These are phyloP conservation scores for Phytophthora megakarya DNA, from an alignment of 352 stramenopile species.

Conservation along the genomic window DNA sequence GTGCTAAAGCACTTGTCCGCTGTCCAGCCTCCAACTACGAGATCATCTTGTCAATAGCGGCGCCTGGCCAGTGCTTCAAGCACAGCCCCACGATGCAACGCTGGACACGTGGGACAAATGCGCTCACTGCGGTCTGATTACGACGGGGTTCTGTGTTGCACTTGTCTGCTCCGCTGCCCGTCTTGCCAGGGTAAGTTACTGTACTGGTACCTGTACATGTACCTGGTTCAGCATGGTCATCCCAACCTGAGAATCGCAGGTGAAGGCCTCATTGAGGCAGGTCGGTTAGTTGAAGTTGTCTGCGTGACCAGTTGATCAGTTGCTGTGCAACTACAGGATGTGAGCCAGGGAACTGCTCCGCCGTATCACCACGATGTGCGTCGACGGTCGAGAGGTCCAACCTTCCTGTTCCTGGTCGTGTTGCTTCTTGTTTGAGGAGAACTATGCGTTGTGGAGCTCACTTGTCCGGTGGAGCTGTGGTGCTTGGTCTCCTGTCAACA, in stretches of 20 bases:
- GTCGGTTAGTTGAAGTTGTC: conserved; percentile 17
- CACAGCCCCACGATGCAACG: conserved; percentile 22
- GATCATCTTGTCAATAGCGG: not conserved
- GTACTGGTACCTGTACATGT: not conserved
- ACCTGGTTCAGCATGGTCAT: too few relatives aligned
- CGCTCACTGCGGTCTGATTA: conserved; percentile 1
- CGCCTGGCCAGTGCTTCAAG: not conserved
- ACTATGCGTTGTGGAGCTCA: not conserved
- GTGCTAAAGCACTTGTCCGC: not conserved
- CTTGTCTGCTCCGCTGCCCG: too few relatives aligned
- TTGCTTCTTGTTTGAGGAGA: not conserved
- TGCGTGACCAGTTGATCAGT: not conserved
- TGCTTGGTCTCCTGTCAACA: conserved; percentile 5
- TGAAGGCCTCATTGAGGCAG: not conserved
- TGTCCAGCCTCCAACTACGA: not conserved
- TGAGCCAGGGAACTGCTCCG: conserved; percentile 11
- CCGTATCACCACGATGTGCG: conserved; percentile 17
- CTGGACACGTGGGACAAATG: conserved; percentile 12
- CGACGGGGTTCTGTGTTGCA: too few relatives aligned
- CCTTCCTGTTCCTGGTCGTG: not conserved
- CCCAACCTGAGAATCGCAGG: too few relatives aligned
- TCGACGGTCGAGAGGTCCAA: not conserved
- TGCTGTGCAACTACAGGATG: not conserved
- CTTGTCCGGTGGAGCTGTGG: not conserved
- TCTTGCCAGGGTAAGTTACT: too few relatives aligned